These are phyloP conservation scores for Ocimum tenuiflorum DNA, from an alignment of 257 asterid genomes.

Conservation along the genomic window DNA sequence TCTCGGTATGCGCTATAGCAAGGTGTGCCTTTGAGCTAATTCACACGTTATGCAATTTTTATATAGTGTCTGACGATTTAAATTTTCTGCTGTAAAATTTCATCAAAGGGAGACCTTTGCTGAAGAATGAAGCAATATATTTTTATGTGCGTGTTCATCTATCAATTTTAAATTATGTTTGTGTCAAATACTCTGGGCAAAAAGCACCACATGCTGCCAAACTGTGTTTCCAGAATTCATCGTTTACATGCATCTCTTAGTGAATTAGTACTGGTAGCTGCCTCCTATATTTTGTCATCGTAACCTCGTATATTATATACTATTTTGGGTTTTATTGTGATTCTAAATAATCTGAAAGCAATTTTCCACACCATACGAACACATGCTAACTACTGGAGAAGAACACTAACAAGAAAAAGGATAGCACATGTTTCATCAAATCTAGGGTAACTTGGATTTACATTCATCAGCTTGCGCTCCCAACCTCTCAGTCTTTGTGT, in stretches of 20 bases:
- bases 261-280: not conserved
- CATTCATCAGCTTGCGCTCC: not conserved
- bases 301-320: not conserved
- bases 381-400: not conserved
- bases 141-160: not conserved
- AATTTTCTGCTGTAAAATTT: not conserved
- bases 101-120: not conserved
- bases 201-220: not conserved
- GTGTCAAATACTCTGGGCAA: not conserved
- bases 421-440: not conserved
- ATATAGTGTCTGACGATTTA: not conserved
- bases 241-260: not conserved
- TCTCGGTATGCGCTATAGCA: constrained; percentile 85
- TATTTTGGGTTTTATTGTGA: not conserved
- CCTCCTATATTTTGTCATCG: not conserved
- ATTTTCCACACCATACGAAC: not conserved
- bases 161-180: not conserved
- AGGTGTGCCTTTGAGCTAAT: constrained; percentile 51
- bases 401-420: not conserved
- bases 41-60: constrained; percentile 12
- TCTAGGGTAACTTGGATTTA: not conserved
- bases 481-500: not conserved
- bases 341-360: not conserved
- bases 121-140: not conserved
- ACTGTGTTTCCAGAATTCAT: not conserved